Percentiles rank a stretch among this genome's conserved stretches.
These are phyloP conservation scores for Aureobasidium sp. DNA, from an alignment of 2,329 filamentous ascomycete genomes.

Conservation along the genomic window DNA sequence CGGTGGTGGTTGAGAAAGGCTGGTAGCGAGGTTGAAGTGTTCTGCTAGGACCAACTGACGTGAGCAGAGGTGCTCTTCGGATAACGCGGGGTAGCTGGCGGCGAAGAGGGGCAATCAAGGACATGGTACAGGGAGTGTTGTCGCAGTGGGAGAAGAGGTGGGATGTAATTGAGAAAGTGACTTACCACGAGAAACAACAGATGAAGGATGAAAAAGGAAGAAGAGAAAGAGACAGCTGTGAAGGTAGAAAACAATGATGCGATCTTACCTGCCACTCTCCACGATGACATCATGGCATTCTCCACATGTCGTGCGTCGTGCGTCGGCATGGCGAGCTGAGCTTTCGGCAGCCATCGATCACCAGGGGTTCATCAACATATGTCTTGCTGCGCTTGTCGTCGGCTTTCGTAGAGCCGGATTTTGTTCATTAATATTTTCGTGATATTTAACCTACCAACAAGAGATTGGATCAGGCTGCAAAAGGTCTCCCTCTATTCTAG, in stretches of 20 bases:
- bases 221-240: constrained; percentile 9
- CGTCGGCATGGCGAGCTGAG: not conserved
- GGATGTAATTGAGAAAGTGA: not conserved
- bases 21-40: constrained; percentile 7
- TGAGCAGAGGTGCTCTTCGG: constrained; percentile 14
- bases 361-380: not conserved
- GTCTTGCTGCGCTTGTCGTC: constrained; percentile 8
- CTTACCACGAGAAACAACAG: constrained; percentile 10
- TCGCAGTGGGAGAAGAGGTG: not conserved
- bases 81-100: constrained; percentile 16
- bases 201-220: constrained; percentile 9
- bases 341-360: constrained; percentile 5
- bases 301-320: not conserved
- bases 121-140: constrained; percentile 9
- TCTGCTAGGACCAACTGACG: constrained; percentile 2
- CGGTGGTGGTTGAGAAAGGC: constrained; percentile 11
- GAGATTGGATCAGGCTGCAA: not conserved
- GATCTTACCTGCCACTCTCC: not conserved
- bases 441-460: not conserved
- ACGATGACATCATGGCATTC: constrained; percentile 1
- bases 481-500: constrained; percentile 35
- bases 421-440: constrained; percentile 3
- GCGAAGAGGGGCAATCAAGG: constrained; percentile 18
- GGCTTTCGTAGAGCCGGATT: not conserved
- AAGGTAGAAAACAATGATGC: constrained; percentile 17